Evolutionary conservation across 371 early-diverging fungal species (phyloP).

Genomic region (Mucor mucedo): DNA sequence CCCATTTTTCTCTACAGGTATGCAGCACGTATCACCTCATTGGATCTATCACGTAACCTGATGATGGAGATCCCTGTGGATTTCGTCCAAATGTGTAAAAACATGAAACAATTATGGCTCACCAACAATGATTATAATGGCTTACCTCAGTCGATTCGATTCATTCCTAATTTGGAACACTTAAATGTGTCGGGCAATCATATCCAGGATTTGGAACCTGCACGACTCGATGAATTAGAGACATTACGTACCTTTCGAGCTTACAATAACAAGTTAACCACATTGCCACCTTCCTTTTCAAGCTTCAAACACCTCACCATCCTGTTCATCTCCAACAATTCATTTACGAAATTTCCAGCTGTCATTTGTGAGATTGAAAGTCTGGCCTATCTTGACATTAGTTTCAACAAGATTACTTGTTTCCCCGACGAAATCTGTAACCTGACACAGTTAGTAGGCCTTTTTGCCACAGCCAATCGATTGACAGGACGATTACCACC

Average conservation of each 20-base stretch:
- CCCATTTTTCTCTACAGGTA: slow-evolving; percentile 75
- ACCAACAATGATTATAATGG: slow-evolving; percentile 69
- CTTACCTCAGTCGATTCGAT: slow-evolving; percentile 66
- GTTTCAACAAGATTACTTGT: slow-evolving; percentile 79
- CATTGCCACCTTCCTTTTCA: slow-evolving; percentile 63
- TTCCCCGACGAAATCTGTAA: slow-evolving; percentile 80
- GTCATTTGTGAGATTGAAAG: slow-evolving; percentile 55
- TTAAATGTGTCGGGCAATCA: slow-evolving; percentile 83
- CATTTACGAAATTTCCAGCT: slow-evolving; percentile 58
- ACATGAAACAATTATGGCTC: slow-evolving; percentile 69
- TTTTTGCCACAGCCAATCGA: slow-evolving; percentile 78
- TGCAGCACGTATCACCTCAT: slow-evolving; percentile 65
- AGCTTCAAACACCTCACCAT: slow-evolving; percentile 61
- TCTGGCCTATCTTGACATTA: slow-evolving; percentile 78
- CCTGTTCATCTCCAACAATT: slow-evolving; percentile 82
- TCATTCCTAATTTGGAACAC: slow-evolving; percentile 60
- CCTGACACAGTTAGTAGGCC: slow-evolving; percentile 61
- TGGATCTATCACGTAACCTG: slow-evolving; percentile 78
- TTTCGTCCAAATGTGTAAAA: slow-evolving; percentile 73
- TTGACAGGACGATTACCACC: slow-evolving; percentile 72
- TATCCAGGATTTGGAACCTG: slow-evolving; percentile 61
- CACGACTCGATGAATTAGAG: slow-evolving; percentile 61
- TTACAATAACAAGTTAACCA: slow-evolving; percentile 74
- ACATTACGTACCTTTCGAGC: slow-evolving; percentile 66
- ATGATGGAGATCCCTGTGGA: slow-evolving; percentile 74